phyloP scores from a whole-genome alignment of 495 filamentous ascomycete genomes.

The Delitschia confertaspora region DNA sequence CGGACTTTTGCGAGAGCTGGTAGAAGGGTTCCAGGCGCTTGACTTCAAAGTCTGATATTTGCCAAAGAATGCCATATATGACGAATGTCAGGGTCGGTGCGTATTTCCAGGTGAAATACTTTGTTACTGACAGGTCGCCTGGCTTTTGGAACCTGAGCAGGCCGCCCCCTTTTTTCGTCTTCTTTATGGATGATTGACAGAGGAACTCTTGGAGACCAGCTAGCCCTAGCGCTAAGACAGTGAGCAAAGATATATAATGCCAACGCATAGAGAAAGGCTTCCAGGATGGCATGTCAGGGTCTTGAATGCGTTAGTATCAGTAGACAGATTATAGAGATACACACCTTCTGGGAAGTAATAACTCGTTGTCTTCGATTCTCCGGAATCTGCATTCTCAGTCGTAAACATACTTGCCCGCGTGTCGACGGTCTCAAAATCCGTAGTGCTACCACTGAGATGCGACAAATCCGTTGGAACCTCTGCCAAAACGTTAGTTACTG shows the following conservation, averaged over 20 bases:
- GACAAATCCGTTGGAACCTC: background rate
- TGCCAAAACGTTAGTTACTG: background rate
- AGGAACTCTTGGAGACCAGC: conserved; percentile 51
- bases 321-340: conserved; percentile 12
- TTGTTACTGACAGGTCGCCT: conserved; percentile 40
- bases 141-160: conserved; percentile 46
- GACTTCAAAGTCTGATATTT: conserved; percentile 64
- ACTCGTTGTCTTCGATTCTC: conserved; percentile 18
- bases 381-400: background rate
- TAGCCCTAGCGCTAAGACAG: conserved; percentile 48
- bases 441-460: background rate
- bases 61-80: conserved; percentile 65
- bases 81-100: conserved; percentile 60
- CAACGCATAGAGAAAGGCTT: conserved; percentile 62
- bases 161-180: conserved; percentile 27
- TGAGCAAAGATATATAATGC: conserved; percentile 50
- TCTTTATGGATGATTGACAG: conserved; percentile 44
- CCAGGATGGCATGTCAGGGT: conserved; percentile 54
- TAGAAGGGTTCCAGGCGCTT: conserved; percentile 67
- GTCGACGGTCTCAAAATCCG: conserved; percentile 9
- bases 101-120: conserved; percentile 66
- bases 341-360: conserved; percentile 28
- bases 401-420: conserved; percentile 8
- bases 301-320: conserved; percentile 6
- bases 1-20: conserved; percentile 55